Base-by-base conservation (phyloP, 2,329 filamentous ascomycete species). In the Trichothecium roseum region DNA sequence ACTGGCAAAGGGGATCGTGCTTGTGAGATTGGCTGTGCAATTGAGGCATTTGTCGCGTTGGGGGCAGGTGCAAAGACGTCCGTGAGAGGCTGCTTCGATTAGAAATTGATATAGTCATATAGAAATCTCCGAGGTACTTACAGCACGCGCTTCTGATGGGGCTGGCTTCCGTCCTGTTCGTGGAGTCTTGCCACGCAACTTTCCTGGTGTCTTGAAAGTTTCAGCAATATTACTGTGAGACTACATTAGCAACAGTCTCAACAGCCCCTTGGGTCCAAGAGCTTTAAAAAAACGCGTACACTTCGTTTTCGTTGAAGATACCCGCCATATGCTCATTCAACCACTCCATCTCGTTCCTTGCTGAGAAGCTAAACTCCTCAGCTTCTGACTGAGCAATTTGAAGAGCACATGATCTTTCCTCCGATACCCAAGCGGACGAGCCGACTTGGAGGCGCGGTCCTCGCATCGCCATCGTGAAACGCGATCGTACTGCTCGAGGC, bases 301-400 rank as follows among this genome's bases (percentile, higher is more conserved):
- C 75, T 60, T 88, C 78, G 52, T 87, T 83, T 48, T 81, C 78
- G 50, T 79, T 81, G 56, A 96, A 94, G 51, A 98, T 85, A 43
- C 94, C 86, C 34, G 78, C 77, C 89, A 98, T 95, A 58, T 98
- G 91, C 63, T 96, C 91, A 53, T 98, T 96, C 49, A 98, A 68
- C 91, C 91, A 98, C 55, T 96, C 88, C 52, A 96, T 67, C 57
- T 98, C 91, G 60, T 96, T 94, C 39, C 84, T 78, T 42, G 85
- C 88, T 20, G 87, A 86, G 62, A 84, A 96, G 30, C 84, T 77
- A 53, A 96, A 93, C 62, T 98, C 93, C 46, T 96, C 89, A 37
- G 84, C 74, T 57, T 96, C 91, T 37, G 86, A 74, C 32, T 81
- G 71, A 13, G 83, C 73, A 43, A 95, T 78, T 45, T 84, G 74